These are phyloP conservation scores for Podospora pseudocomata DNA, from an alignment of 495 filamentous ascomycete species.

Conservation along the genomic window DNA sequence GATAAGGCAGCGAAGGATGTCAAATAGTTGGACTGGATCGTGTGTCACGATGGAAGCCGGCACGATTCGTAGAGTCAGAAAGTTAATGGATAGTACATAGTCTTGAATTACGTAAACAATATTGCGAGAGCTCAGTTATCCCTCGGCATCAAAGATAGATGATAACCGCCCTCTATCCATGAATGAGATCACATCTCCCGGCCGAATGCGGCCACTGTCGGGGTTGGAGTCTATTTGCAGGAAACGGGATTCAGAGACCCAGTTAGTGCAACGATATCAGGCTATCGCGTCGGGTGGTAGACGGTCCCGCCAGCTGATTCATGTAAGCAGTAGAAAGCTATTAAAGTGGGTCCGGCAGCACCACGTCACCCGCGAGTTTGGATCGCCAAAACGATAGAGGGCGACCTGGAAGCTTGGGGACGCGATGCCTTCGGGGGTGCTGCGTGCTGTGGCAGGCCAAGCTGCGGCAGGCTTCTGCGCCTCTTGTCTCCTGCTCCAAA, in stretches of 20 bases:
- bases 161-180: background rate
- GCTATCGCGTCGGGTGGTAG: background rate
- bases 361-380: conserved; percentile 15
- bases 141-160: background rate
- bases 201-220: background rate
- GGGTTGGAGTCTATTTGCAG: background rate
- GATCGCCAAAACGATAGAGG: conserved; percentile 22
- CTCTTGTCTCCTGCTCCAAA: conserved; percentile 8
- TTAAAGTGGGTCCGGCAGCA: background rate
- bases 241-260: background rate
- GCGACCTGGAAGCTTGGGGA: conserved; percentile 18
- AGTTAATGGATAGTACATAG: background rate
- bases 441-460: conserved; percentile 15
- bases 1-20: background rate
- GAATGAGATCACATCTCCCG: background rate
- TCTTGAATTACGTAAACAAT: background rate
- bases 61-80: background rate
- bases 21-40: background rate
- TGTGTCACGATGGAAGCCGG: background rate
- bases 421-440: conserved; percentile 28
- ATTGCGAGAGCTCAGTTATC: background rate
- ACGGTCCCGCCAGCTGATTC: conserved; percentile 4
- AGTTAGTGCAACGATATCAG: background rate
- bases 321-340: background rate
- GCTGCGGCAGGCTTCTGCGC: conserved; percentile 26